phyloP scores from a whole-genome alignment of 2,329 filamentous ascomycete genomes.

The Pseudogymnoascus sp. region DNA sequence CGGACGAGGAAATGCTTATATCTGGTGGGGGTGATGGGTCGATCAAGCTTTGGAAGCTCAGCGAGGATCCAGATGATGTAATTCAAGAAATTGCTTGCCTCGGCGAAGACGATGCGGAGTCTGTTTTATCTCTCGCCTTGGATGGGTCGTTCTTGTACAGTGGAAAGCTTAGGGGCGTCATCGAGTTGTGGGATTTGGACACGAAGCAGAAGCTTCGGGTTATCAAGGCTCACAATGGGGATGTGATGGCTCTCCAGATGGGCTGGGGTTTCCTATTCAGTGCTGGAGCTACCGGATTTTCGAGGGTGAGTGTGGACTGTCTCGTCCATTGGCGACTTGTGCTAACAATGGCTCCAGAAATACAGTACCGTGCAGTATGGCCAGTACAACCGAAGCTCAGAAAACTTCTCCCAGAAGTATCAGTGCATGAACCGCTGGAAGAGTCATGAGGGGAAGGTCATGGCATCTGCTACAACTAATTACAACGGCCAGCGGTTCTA shows the following conservation, averaged over 20 bases:
- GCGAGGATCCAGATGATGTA: constrained; percentile 44
- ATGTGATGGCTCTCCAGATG: constrained; percentile 81
- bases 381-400: constrained; percentile 39
- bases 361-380: constrained; percentile 59
- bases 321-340: constrained; percentile 8
- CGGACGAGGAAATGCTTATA: constrained; percentile 72
- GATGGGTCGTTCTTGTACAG: constrained; percentile 91
- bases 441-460: constrained; percentile 78
- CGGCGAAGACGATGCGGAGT: constrained; percentile 53
- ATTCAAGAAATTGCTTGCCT: constrained; percentile 63
- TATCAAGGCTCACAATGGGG: constrained; percentile 70
- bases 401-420: constrained; percentile 67
- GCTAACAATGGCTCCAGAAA: constrained; percentile 38
- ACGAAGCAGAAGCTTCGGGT: constrained; percentile 84
- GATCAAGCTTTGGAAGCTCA: constrained; percentile 84
- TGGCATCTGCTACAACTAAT: constrained; percentile 70
- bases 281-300: constrained; percentile 79
- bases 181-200: constrained; percentile 96
- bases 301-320: constrained; percentile 53
- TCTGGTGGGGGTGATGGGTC: constrained; percentile 90
- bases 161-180: constrained; percentile 75
- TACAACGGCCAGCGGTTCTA: constrained; percentile 71
- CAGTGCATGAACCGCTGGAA: constrained; percentile 70
- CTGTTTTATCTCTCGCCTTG: constrained; percentile 68
- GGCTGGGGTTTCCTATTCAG: constrained; percentile 80